Evolutionary conservation across 1,284 basidiomycete species (phyloP), one percentile per base, ranked within the genome.

Genomic region (Inonotus obliquus): DNA sequence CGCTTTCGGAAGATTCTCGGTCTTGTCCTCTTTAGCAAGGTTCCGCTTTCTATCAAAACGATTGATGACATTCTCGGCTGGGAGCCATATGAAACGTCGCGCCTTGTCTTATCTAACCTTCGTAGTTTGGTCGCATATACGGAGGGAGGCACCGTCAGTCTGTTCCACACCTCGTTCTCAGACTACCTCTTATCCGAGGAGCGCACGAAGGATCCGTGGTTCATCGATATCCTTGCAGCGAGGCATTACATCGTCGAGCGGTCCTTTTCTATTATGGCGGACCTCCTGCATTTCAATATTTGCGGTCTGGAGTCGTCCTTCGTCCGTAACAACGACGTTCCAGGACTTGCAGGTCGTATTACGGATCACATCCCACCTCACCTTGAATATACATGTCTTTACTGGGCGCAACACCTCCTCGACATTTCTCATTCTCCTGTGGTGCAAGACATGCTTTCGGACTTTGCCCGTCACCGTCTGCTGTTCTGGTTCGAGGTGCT

Each of bases 401-500:
- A 44, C 35, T 61, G 59, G 59, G 10, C 41, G 4, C 27, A 47
- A 10, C 59, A 61, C 32, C 59, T 61, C 17, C n/a, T 29, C 19
- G 58, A 53, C 4, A 19, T 49, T 11, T 23, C 56, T 5, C 32
- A 51, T 37, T 47, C 56, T 25, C 4, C 19, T 17, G 47, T 9
- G 19, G 9, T 58, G 14, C 2, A 17, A 10, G 27, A 60, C n/a
- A 27, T 13, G 5, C 23, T 60, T 14, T 27, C n/a, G 14, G 45
- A 60, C 10, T 71, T 68, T 55, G 21, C 69, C 5, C 47, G 65
- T 21, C 37, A 52, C 4, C 55, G 65, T 23, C 62, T 70, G 3
- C 61, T 71, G 1, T 69, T 61, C 60, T 73, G 72, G 72, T 51
- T 73, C n/a, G 72, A 73, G 60, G 69, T 67, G 2, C 59, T 72